phyloP scores from a whole-genome alignment of 768 basidiomycete species.

The Mycena belliarum region DNA sequence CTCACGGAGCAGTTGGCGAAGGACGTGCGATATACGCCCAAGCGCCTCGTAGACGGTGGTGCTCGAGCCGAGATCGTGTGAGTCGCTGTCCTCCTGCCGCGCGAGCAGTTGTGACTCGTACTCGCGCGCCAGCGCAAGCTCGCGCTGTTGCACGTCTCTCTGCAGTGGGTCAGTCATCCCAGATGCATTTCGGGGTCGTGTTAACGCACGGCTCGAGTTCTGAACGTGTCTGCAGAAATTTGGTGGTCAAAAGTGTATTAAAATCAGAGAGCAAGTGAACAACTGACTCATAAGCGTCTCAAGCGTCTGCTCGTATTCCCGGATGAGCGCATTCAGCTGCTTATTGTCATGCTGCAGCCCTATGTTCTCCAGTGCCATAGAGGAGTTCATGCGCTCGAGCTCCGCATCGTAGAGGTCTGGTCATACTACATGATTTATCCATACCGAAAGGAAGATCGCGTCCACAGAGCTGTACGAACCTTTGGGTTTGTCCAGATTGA shows the following conservation, averaged over 20 bases:
- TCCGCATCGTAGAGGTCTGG: constrained; percentile 89
- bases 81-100: constrained; percentile 68
- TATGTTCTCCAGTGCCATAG: constrained; percentile 82
- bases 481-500: constrained; percentile 86
- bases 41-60: constrained; percentile 70
- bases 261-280: background rate
- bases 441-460: background rate
- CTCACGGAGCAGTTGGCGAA: constrained; percentile 70
- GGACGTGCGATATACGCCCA: constrained; percentile 63
- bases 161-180: constrained; percentile 31
- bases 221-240: constrained; percentile 53
- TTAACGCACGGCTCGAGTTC: constrained; percentile 81
- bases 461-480: constrained; percentile 43
- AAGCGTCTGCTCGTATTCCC: constrained; percentile 95
- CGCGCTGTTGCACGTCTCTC: constrained; percentile 93
- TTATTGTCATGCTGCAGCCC: constrained; percentile 91
- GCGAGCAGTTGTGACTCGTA: constrained; percentile 85
- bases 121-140: constrained; percentile 85
- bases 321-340: constrained; percentile 85
- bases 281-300: constrained; percentile 85
- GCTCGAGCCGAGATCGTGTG: constrained; percentile 57
- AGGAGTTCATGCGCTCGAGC: constrained; percentile 83
- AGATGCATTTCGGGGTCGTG: constrained; percentile 7
- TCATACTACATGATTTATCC: constrained; percentile 15
- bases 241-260: background rate